Percentiles rank a stretch among this genome's conserved stretches.
Evolutionary conservation across 306 rosid genomes (phyloP).

Genomic region (Prunus dulcis): DNA sequence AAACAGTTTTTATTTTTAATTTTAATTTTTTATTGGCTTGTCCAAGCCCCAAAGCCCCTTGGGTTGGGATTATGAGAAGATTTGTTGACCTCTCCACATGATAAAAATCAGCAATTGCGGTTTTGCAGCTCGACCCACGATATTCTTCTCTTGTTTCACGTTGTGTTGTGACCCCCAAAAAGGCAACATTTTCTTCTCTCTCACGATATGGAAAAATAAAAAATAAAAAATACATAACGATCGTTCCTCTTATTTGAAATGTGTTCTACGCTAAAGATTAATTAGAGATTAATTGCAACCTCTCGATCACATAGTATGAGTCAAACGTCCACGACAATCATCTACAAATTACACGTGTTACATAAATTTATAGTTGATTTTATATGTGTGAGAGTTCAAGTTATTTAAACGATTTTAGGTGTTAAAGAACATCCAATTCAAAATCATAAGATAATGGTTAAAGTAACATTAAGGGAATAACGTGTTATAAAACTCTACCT

Average conservation of each 20-base stretch:
- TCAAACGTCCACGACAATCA: background rate
- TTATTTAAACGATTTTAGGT: background rate
- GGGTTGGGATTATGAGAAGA: background rate
- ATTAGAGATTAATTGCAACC: background rate
- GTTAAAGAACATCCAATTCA: background rate
- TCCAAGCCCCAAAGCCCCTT: background rate
- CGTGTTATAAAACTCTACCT: too few relatives aligned
- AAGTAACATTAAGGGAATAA: background rate
- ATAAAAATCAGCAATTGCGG: constrained; percentile 8
- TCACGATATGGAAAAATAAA: constrained; percentile 16
- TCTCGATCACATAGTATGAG: background rate
- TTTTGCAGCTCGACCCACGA: constrained; percentile 16
- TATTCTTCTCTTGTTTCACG: constrained; percentile 17
- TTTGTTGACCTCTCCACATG: constrained; percentile 7
- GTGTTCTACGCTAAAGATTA: background rate
- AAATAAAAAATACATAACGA: too few relatives aligned
- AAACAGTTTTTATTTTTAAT: background rate
- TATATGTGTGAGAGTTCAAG: background rate
- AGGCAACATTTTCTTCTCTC: constrained; percentile 29
- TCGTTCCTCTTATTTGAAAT: background rate
- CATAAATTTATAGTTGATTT: background rate
- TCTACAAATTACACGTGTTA: background rate
- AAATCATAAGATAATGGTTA: background rate
- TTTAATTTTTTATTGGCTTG: background rate
- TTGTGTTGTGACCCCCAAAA: constrained; percentile 7